A percentile compares a stretch with the other conserved stretches of the same genome.
Evolutionary conservation across 75 land plant genomes (phyloP).

Genomic region (Isoetes taiwanensis): DNA sequence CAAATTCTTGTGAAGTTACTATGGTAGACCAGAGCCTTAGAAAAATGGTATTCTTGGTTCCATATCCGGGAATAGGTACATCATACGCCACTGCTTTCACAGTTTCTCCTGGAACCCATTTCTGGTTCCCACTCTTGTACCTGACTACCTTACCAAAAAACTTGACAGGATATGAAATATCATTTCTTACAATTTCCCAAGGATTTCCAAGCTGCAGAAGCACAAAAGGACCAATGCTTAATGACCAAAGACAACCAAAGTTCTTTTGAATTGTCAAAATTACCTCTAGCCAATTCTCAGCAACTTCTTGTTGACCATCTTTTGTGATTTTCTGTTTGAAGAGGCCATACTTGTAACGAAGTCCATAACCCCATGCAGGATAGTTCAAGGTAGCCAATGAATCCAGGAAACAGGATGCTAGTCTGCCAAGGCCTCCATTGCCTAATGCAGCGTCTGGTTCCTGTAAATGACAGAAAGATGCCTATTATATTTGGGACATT

Average conservation of each 20-base stretch:
- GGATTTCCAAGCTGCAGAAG: too few relatives aligned
- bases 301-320: constrained; percentile 77
- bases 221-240: too few relatives aligned
- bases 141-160: constrained; percentile 76
- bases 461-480: constrained; percentile 15
- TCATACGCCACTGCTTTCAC: constrained; percentile 87
- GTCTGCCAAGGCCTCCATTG: constrained; percentile 97
- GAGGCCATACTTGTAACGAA: constrained; percentile 83
- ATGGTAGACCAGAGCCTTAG: constrained; percentile 89
- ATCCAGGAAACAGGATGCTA: constrained; percentile 93
- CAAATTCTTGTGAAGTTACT: constrained; percentile 54
- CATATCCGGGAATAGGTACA: constrained; percentile 93
- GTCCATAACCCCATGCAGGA: constrained; percentile 21
- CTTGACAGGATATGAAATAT: constrained; percentile 56
- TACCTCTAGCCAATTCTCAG: constrained; percentile 97
- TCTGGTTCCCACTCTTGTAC: constrained; percentile 53
- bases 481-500: too few relatives aligned
- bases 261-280: too few relatives aligned
- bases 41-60: constrained; percentile 79
- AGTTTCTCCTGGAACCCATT: constrained; percentile 80
- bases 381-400: constrained; percentile 26
- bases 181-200: constrained; percentile 88
- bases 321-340: constrained; percentile 62
- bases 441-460: constrained; percentile 95
- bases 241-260: too few relatives aligned